phyloP scores from a whole-genome alignment of 345 rosid species.

The Gossypium arboreum region DNA sequence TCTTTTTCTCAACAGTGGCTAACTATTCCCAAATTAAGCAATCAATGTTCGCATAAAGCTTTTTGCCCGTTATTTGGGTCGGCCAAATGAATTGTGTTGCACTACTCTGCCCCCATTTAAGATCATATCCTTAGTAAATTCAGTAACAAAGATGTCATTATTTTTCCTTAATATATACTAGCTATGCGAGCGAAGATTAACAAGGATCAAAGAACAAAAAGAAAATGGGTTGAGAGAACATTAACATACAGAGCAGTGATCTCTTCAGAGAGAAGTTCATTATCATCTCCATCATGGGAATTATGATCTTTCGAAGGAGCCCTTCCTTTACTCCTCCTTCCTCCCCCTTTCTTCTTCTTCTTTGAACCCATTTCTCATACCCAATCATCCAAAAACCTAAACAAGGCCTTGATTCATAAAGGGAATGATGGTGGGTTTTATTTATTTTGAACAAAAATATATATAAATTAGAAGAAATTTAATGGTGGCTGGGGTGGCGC shows the following conservation, averaged over 20 bases:
- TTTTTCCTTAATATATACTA: not conserved
- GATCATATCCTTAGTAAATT: not conserved
- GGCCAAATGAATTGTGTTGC: not conserved
- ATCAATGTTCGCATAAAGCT: not conserved
- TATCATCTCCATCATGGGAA: slow-evolving; percentile 45
- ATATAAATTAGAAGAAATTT: not conserved
- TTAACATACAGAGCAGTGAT: slow-evolving; percentile 85
- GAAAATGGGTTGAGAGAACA: slow-evolving; percentile 1
- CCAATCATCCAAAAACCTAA: not conserved
- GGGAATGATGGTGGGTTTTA: not conserved
- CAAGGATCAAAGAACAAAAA: not conserved
- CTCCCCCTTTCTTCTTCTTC: slow-evolving; percentile 35
- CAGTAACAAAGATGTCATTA: not conserved
- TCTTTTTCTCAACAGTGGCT: not conserved
- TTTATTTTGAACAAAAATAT: not conserved
- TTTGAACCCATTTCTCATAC: slow-evolving; percentile 13
- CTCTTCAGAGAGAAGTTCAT: slow-evolving; percentile 84
- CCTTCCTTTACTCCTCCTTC: slow-evolving; percentile 62
- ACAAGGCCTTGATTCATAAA: not conserved
- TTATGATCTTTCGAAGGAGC: slow-evolving; percentile 60
- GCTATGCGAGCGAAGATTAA: not conserved
- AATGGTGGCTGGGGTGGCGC: not conserved
- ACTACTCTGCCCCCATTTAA: not conserved
- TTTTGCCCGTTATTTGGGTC: no score
- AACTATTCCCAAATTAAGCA: not conserved